A percentile compares a stretch with the other conserved stretches of the same genome.
These are phyloP conservation scores for Parsonsia alboflavescens DNA, from an alignment of 257 asterid genomes.

Conservation along the genomic window DNA sequence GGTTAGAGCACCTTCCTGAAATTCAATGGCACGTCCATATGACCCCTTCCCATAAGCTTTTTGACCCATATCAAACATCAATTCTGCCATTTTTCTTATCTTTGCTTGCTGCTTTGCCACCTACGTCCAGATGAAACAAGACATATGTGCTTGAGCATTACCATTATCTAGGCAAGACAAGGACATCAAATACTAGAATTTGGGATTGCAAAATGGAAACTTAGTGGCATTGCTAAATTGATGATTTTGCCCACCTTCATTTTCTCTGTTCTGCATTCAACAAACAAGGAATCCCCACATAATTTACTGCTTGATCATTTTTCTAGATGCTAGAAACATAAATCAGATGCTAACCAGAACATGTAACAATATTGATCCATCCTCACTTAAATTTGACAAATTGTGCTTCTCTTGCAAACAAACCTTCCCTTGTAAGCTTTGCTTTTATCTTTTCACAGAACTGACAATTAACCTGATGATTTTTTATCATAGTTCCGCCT, in stretches of 20 bases:
- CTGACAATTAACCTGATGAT: constrained; percentile 45
- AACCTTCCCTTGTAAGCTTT: constrained; percentile 37
- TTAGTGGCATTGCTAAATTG: background rate
- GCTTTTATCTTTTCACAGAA: constrained; percentile 26
- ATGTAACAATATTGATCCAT: background rate
- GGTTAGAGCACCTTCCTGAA: constrained; percentile 93
- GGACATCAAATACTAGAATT: background rate
- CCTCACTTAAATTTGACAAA: too few species aligned
- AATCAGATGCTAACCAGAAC: background rate
- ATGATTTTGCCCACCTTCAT: background rate
- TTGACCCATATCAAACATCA: constrained; percentile 93
- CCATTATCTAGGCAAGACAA: background rate
- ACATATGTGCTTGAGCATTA: background rate
- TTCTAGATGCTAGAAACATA: background rate
- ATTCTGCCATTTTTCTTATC: constrained; percentile 73
- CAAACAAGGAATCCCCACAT: too few species aligned
- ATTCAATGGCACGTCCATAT: constrained; percentile 92
- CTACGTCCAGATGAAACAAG: constrained; percentile 30
- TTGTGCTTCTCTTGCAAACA: constrained; percentile 31
- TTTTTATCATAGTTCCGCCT: constrained; percentile 52
- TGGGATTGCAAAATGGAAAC: background rate
- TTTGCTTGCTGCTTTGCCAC: constrained; percentile 96
- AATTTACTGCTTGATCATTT: too few species aligned
- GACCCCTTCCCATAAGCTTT: constrained; percentile 85
- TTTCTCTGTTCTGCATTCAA: too few species aligned